Evolutionary conservation across 306 rosid genomes (phyloP), one percentile per base, ranked within the genome.

Genomic region (Rosa multiflora): DNA sequence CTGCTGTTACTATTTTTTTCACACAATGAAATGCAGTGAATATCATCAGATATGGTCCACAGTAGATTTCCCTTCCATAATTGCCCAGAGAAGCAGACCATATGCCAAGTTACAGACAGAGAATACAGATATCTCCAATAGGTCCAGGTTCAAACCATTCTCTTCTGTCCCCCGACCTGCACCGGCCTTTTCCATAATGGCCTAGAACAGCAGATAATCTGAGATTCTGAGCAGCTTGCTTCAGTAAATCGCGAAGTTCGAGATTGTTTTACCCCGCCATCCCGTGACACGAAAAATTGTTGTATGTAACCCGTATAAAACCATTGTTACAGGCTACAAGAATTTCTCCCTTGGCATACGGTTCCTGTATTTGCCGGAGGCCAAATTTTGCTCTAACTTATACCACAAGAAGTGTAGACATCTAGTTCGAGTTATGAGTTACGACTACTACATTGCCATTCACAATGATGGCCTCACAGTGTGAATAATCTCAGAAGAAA

Each of bases 101-200:
- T 67, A 39, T 42, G 72, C 51, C 18, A 5, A 43, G 6, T 67
- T 4, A 67, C 71, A n/a, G 52, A 67, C 71, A n/a, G 52, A 68
- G 48, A 43, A 68, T 10, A 43, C 37, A 69, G 17, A 43, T 43
- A 69, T n/a, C 18, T 10, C 73, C 18, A 20, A 69, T n/a, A 42
- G 18, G 53, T 69, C 73, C 73, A 69, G 73, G 18, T 69, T 21
- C 52, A 69, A 10, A 69, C 35, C 72, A 67, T 40, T 67, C 18
- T 42, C 53, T 20, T 9, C 8, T 42, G 71, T 67, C 71, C 48
- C 35, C 20, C 23, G 37, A 64, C 21, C 72, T 10, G 51, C 72
- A 42, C 23, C 42, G 51, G 51, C 29, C 21, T 43, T 69, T 43
- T 43, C 73, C 53, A 69, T 69, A 13, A 43, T 67, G 71, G 13